A percentile compares a stretch with the other conserved stretches of the same genome.
Evolutionary conservation across 1,284 basidiomycete species (phyloP).

Genomic region (Malassezia furfur): DNA sequence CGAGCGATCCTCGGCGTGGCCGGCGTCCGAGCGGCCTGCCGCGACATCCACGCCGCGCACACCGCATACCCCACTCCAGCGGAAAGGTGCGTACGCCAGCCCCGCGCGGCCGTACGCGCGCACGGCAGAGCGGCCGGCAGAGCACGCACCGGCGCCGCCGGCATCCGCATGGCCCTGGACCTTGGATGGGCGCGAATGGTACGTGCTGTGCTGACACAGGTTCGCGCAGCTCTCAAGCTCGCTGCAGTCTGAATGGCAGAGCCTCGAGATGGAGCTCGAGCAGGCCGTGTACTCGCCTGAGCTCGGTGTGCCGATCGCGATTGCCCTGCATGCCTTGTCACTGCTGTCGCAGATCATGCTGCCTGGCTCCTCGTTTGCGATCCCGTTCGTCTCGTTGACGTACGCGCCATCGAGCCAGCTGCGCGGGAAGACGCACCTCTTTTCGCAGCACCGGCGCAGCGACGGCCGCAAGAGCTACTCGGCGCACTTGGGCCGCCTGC

Average conservation of each 20-base stretch:
- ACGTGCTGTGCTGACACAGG: neutral
- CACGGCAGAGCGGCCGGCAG: neutral
- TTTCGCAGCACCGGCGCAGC: neutral
- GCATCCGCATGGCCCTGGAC: too few species aligned
- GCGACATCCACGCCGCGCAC: neutral
- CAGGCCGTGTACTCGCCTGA: constrained; percentile 1
- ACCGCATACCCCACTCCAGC: constrained; percentile 8
- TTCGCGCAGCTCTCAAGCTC: neutral
- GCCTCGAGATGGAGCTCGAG: constrained; percentile 12
- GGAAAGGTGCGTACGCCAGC: constrained; percentile 13
- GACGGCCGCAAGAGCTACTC: constrained; percentile 1
- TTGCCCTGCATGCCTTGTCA: constrained; percentile 6
- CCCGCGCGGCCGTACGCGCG: neutral
- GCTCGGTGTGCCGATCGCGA: constrained; percentile 7
- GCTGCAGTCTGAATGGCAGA: neutral
- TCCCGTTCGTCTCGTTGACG: neutral
- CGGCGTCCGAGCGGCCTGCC: too few species aligned
- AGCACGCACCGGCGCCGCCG: neutral
- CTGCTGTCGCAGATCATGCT: constrained; percentile 12
- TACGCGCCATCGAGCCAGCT: neutral
- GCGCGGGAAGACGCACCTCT: constrained; percentile 2
- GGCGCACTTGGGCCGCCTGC: constrained; percentile 5
- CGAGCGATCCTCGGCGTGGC: too few species aligned
- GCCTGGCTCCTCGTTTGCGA: constrained; percentile 10
- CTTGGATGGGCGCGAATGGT: neutral